phyloP scores from a whole-genome alignment of 2,329 filamentous ascomycete genomes.

The Ambrosiella cleistominuta region DNA sequence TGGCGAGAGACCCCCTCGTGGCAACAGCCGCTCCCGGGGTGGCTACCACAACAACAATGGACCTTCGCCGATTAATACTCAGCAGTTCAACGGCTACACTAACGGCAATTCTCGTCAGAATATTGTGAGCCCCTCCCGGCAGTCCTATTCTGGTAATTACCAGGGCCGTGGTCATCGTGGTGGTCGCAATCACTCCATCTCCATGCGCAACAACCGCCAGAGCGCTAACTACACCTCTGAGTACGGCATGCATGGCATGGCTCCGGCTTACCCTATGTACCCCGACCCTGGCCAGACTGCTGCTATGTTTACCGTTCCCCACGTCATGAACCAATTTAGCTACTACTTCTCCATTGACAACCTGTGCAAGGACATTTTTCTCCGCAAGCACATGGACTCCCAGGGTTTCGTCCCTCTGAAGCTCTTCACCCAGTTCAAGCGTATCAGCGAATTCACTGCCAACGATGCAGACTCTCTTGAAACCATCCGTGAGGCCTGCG shows the following conservation, averaged over 20 bases:
- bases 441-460: constrained; percentile 48
- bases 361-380: constrained; percentile 76
- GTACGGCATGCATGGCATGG: constrained; percentile 25
- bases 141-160: constrained; percentile 10
- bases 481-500: constrained; percentile 20
- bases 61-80: constrained; percentile 16
- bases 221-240: constrained; percentile 19
- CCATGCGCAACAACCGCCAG: constrained; percentile 20
- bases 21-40: constrained; percentile 29
- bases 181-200: constrained; percentile 23
- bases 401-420: constrained; percentile 76
- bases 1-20: constrained; percentile 24
- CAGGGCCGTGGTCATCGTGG: constrained; percentile 10
- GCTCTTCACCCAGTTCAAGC: constrained; percentile 72
- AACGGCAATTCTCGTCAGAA: constrained; percentile 8
- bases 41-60: constrained; percentile 19
- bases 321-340: constrained; percentile 40
- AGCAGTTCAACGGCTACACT: constrained; percentile 8
- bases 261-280: constrained; percentile 15
- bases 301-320: constrained; percentile 22
- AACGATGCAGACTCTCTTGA: constrained; percentile 12
- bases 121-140: constrained; percentile 12
- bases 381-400: constrained; percentile 84
- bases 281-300: constrained; percentile 9
- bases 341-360: constrained; percentile 98